A percentile compares a stretch with the other conserved stretches of the same genome.
These are phyloP conservation scores for Aspergillus ostianus DNA, from an alignment of 495 filamentous ascomycete species.

Conservation along the genomic window DNA sequence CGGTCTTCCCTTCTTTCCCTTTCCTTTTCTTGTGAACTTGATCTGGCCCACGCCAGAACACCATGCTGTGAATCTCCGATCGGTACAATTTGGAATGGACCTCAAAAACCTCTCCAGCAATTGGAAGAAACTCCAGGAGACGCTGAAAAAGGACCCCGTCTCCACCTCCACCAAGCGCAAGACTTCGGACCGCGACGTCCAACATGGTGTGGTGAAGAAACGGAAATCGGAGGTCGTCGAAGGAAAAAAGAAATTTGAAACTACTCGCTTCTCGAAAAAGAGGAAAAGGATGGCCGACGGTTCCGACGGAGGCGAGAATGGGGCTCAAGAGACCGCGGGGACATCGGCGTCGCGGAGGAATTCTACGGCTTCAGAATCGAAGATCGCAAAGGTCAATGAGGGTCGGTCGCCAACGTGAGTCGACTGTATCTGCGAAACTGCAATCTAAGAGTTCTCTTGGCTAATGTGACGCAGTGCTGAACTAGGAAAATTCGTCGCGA, in stretches of 20 bases:
- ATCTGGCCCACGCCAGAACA: slow-evolving; percentile 6
- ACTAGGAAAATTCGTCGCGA: slow-evolving; percentile 80
- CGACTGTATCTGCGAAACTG: not conserved
- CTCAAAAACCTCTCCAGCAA: slow-evolving; percentile 54
- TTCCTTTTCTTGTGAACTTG: slow-evolving; percentile 3
- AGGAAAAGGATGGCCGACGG: slow-evolving; percentile 36
- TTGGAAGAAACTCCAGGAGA: slow-evolving; percentile 73
- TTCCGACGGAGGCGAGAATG: slow-evolving; percentile 13
- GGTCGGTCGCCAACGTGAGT: slow-evolving; percentile 48
- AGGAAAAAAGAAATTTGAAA: slow-evolving; percentile 22
- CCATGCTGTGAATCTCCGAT: slow-evolving; percentile 16
- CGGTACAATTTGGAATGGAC: slow-evolving; percentile 38
- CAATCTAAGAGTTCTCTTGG: slow-evolving; percentile 1
- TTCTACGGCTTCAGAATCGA: slow-evolving; percentile 22
- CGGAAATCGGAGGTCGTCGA: slow-evolving; percentile 31
- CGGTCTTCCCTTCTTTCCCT: slow-evolving; percentile 1
- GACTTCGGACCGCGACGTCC: slow-evolving; percentile 33
- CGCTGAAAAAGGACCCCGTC: slow-evolving; percentile 51
- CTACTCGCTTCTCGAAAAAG: slow-evolving; percentile 18
- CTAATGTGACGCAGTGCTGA: slow-evolving; percentile 39
- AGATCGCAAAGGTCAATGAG: slow-evolving; percentile 47
- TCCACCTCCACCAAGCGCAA: slow-evolving; percentile 37
- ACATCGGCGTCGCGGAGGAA: slow-evolving; percentile 24
- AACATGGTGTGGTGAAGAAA: slow-evolving; percentile 38
- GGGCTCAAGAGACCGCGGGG: slow-evolving; percentile 12